Evolutionary conservation across 2,329 filamentous ascomycete species (phyloP), one percentile per base, ranked within the genome.

Genomic region (Allantophomopsis cytisporea): DNA sequence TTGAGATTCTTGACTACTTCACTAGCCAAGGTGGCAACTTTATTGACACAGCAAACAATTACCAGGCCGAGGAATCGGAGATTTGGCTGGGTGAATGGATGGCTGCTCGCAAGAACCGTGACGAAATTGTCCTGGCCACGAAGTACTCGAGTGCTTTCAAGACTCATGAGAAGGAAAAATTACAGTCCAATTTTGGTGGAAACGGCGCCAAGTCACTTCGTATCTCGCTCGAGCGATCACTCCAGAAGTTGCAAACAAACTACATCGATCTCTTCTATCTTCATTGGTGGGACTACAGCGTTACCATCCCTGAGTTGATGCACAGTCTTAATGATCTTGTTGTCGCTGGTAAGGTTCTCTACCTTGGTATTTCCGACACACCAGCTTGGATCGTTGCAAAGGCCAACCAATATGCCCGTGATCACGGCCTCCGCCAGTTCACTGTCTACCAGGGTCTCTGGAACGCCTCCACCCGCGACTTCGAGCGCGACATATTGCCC

Each of bases 381-480:
- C 80, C 80, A 0, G 79, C 80, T 13, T 83, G 79, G 79, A 57
- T 80, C 8, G 76, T 80, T 7, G 66, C 64, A 53, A 74, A 75
- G 52, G 73, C 73, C 8, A 80, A 80, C 41, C 65, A 76, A 51
- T 79, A 85, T 34, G 50, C 16, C 35, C 31, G 31, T 15, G 31
- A 32, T 32, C 31, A 32, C 31, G 31, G 31, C 8, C 31, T 32
- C 13, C 31, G 31, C 38, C 38, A 39, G 34, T 85, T 85, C 59
- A 68, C 62, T 32, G 68, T 81, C 35, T 81, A 80, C 55, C 73
- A 80, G 55, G 78, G 77, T 10, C 60, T 58, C 15, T 82, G 75
- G 73, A 71, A 62, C 31, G 68, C 70, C 11, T 65, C 68, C 0
- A 53, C 60, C 13, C 71, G 79, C 17, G 79, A 83, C 53, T 69